Conservation (phyloP, 1,284 basidiomycete genomes). For the Apiotrichum gracile region DNA sequence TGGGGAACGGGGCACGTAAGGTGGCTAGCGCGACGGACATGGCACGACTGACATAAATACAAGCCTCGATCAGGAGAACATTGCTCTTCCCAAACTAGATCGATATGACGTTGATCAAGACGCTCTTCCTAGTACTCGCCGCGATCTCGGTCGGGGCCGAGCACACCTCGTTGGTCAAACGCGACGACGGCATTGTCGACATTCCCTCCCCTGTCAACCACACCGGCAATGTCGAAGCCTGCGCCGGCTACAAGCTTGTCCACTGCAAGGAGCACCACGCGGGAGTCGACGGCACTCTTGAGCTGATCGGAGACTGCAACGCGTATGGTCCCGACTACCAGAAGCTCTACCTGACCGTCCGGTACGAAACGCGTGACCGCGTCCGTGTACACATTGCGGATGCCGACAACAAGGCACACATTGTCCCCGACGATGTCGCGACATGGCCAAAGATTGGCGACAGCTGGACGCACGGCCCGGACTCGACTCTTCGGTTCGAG, state of each 20-base stretch:
- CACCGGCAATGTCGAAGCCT: constrained; percentile 20
- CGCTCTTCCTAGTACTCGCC: no score
- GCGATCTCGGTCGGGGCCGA: no score
- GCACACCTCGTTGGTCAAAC: no score
- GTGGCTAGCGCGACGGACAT: no score
- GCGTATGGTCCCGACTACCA: constrained; percentile 64
- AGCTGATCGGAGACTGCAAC: constrained; percentile 53
- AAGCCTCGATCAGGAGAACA: no score
- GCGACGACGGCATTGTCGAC: constrained; percentile 13
- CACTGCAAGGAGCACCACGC: constrained; percentile 1
- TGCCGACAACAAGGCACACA: constrained; percentile 54
- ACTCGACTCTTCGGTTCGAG: constrained; percentile 54
- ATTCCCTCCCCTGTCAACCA: constrained; percentile 24
- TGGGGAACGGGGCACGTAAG: no score
- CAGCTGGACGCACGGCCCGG: constrained; percentile 50
- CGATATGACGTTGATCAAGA: no score
- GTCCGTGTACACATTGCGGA: constrained; percentile 69
- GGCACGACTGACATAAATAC: no score
- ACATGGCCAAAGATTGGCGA: constrained; percentile 51
- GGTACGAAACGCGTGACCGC: constrained; percentile 27
- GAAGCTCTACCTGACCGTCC: constrained; percentile 54
- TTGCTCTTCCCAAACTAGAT: no score
- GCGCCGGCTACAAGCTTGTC: constrained; percentile 26
- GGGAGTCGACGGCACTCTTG: constrained; percentile 21
- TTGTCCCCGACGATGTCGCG: constrained; percentile 61